Conservation (phyloP, 208 protist species). For the Novymonas esmeraldas region DNA sequence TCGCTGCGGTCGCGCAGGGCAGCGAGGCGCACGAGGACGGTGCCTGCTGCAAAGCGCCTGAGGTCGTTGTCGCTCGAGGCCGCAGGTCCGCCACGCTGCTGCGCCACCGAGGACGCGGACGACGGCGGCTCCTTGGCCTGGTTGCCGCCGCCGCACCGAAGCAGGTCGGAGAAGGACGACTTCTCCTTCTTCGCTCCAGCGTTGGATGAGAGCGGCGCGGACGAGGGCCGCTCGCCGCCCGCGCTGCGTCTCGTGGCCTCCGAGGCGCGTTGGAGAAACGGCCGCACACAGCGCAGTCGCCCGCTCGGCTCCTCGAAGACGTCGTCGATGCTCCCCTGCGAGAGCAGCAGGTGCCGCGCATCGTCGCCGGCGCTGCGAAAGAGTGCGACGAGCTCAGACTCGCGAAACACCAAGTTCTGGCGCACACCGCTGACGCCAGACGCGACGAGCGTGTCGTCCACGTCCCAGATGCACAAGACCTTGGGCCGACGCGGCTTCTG, state of each 20-base stretch:
- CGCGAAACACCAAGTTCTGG: conserved; percentile 61
- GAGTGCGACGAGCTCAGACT: conserved; percentile 47
- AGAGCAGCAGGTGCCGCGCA: conserved; percentile 75
- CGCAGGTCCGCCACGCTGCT: not conserved
- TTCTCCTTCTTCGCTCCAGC: conserved; percentile 18
- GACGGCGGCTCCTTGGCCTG: conserved; percentile 27
- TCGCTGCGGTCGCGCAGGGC: conserved; percentile 42
- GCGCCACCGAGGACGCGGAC: not conserved
- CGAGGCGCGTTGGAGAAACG: conserved; percentile 32
- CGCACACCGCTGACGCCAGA: conserved; percentile 62
- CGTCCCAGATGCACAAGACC: conserved; percentile 85
- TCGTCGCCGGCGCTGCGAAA: conserved; percentile 41
- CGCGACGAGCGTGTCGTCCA: conserved; percentile 84
- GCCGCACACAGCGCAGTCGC: conserved; percentile 37
- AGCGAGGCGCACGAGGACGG: conserved; percentile 60
- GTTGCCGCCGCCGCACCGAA: conserved; percentile 27
- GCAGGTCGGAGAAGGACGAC: conserved; percentile 20
- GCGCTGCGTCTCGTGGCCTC: not conserved
- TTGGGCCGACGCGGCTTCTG: conserved; percentile 3
- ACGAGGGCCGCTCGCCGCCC: not conserved
- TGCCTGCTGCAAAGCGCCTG: conserved; percentile 35
- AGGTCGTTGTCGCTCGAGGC: conserved; percentile 16
- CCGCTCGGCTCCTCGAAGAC: conserved; percentile 50
- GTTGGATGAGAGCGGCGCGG: not conserved
- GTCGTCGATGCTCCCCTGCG: conserved; percentile 87